Evolutionary conservation across 2,329 filamentous ascomycete genomes (phyloP), one percentile per base, ranked within the genome.

Genomic region (Colletotrichum incanum): DNA sequence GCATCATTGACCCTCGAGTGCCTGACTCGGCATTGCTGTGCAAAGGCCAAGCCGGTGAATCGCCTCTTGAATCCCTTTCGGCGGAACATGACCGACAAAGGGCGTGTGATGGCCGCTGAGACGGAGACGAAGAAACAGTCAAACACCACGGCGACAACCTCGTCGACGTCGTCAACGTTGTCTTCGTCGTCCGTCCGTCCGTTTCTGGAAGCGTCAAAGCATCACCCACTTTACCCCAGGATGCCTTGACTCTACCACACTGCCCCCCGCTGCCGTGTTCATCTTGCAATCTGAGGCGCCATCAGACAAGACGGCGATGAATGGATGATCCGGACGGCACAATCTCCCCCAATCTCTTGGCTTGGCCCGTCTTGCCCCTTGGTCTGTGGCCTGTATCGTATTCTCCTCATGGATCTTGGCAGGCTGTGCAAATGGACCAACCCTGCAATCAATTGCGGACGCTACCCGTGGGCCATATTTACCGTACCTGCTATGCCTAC

Each of bases 11-110:
- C 54, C 67, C 65, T 69, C 59, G 50, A 58, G n/a, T 39, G 43
- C 67, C 68, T 67, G 65, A 72, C 69, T 72, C 69, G 65, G 54
- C 39, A 59, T 43, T 71, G 58, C 62, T 68, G 18, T 43, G 45
- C 50, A 61, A 39, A 58, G 41, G 47, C 47, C 49, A 50, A 62
- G 59, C 47, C 11, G 11, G 23, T 67, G 63, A 56, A 34, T 67
- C 37, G 50, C 26, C 56, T 63, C 52, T 34, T 54, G 43, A 16
- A 16, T 47, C 54, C 52, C 14, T 14, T 23, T 49, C 12, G 50
- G 18, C 65, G 69, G 69, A 69, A 59, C 26, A 41, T 64, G 65
- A 41, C 65, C 65, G 65, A 60, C 58, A 23, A n/a, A 68, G 43
- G 39, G 23, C 28, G n/a, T 55, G 54, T 58, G 58, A 68, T 12